These are phyloP conservation scores for Gnetum montanum DNA, from an alignment of 75 land plant genomes.

Conservation along the genomic window DNA sequence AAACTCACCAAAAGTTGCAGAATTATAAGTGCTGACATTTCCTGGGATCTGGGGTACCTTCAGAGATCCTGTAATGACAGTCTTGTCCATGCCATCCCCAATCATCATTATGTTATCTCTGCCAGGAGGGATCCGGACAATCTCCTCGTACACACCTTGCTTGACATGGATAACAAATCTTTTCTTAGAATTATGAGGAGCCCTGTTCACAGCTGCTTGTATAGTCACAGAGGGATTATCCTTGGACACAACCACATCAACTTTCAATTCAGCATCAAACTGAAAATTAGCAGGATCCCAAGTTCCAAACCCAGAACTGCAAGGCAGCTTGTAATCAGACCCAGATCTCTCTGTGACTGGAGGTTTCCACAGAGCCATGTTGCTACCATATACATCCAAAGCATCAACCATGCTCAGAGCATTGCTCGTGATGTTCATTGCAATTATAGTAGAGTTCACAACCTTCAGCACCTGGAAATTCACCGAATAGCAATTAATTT, in stretches of 20 bases:
- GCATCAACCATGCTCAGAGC: constrained; percentile 64
- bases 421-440: constrained; percentile 48
- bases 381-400: constrained; percentile 22
- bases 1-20: constrained; percentile 52
- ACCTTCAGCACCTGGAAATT: no score
- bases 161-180: constrained; percentile 28
- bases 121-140: constrained; percentile 25
- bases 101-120: constrained; percentile 28
- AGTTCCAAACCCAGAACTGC: background rate
- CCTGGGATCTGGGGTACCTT: constrained; percentile 16
- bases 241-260: constrained; percentile 39
- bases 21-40: constrained; percentile 32
- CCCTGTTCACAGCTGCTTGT: constrained; percentile 37
- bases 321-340: background rate
- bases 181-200: constrained; percentile 17
- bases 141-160: constrained; percentile 44
- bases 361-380: constrained; percentile 29
- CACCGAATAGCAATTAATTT: no score
- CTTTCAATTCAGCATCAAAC: background rate
- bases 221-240: constrained; percentile 16
- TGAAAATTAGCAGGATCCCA: constrained; percentile 12
- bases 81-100: constrained; percentile 47
- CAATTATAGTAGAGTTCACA: no score
- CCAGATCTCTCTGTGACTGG: constrained; percentile 31
- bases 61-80: constrained; percentile 37